These are phyloP conservation scores for Gossypioides kirkii DNA, from an alignment of 345 rosid species.

Conservation along the genomic window DNA sequence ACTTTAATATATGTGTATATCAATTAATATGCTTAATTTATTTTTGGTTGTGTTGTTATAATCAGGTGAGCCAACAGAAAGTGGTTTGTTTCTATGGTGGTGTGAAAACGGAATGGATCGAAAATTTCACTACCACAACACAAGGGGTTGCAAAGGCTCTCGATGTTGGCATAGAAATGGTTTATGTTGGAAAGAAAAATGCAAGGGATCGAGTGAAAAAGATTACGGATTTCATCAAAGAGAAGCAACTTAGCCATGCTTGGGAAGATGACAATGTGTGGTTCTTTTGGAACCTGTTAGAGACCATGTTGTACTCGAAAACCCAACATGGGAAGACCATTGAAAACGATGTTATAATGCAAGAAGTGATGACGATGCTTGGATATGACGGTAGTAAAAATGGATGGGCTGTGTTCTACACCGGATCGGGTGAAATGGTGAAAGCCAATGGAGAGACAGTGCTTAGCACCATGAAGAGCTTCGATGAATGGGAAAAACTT, in stretches of 20 bases:
- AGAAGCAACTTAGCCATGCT: conserved; percentile 37
- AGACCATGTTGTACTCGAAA: conserved; percentile 51
- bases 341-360: conserved; percentile 46
- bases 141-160: conserved; percentile 31
- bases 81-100: conserved; percentile 70
- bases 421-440: conserved; percentile 36
- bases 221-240: conserved; percentile 25
- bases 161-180: conserved; percentile 42
- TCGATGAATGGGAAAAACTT: conserved; percentile 25
- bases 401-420: conserved; percentile 57
- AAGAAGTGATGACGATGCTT: conserved; percentile 52
- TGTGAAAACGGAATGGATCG: conserved; percentile 61
- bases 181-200: conserved; percentile 69
- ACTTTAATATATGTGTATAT: background rate
- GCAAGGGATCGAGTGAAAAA: conserved; percentile 42
- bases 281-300: conserved; percentile 49
- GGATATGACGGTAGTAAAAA: conserved; percentile 54
- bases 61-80: conserved; percentile 40
- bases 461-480: conserved; percentile 27
- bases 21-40: background rate
- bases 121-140: conserved; percentile 14
- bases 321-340: conserved; percentile 23
- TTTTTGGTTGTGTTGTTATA: background rate
- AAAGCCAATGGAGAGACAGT: conserved; percentile 41
- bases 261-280: conserved; percentile 37